Evolutionary conservation across 2,329 filamentous ascomycete species (phyloP), one percentile per base, ranked within the genome.

Genomic region (Aureobasidium sp.): DNA sequence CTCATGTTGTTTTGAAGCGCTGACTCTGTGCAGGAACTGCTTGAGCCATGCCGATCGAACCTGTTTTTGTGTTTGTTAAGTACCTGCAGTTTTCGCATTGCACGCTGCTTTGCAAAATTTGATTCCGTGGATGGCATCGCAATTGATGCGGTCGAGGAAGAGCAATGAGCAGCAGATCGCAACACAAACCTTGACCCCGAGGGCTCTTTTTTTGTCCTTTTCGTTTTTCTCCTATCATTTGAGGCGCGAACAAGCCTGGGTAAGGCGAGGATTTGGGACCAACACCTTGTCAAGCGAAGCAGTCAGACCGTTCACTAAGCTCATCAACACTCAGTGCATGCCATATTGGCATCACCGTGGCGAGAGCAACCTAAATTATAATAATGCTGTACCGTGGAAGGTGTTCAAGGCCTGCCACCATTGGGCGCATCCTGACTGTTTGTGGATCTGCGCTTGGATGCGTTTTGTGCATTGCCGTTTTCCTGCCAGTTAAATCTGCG

Each of bases 381-480:
- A 34, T 52, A 37, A 36, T 36, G 57, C 47, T 29, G 57, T 61
- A 52, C 45, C 36, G 39, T 45, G 15, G 12, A 29, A 8, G 5
- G 36, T 12, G 36, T 7, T 61, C 57, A 61, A 44, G 57, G n/a
- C 47, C 52, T 51, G 47, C 34, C 47, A 25, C 57, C 57, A n/a
- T 62, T 62, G 17, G 48, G 15, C 25, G 39, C 51, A 25, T 56
- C 49, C 47, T 49, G 49, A 44, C 51, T 56, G 17, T 63, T 58
- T 22, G 53, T 41, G 20, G 60, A 59, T 52, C 58, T 64, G 31
- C 59, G 59, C 53, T 64, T 62, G 6, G 53, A 47, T 34, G 49
- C 51, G 51, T 56, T 58, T 39, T 36, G 17, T 31, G 36, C 41
- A 27, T 47, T 51, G 36, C 36, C 45, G 42, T 59, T 56, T 39